Percentiles rank a stretch among this genome's conserved stretches.
phyloP scores from a whole-genome alignment of 1,139 yeast genomes.

The Candida pseudoviswanathii region DNA sequence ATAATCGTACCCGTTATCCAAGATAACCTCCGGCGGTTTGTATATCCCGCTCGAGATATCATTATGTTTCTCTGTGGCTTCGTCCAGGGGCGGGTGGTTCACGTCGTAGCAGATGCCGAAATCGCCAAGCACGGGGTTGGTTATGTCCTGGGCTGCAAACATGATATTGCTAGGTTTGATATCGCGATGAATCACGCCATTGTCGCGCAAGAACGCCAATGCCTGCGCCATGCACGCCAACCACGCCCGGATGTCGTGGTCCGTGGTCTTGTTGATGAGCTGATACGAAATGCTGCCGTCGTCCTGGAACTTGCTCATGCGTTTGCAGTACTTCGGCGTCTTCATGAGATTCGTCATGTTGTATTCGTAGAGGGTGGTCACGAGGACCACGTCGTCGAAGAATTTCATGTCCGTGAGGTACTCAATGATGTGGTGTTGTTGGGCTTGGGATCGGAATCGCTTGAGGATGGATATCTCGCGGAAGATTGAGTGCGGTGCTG shows the following conservation, averaged over 20 bases:
- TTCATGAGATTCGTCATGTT: slow-evolving; percentile 30
- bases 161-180: slow-evolving; percentile 80
- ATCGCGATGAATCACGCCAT: slow-evolving; percentile 83
- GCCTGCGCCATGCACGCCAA: slow-evolving; percentile 23
- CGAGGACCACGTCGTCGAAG: slow-evolving; percentile 38
- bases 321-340: slow-evolving; percentile 13
- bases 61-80: slow-evolving; percentile 53
- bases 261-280: slow-evolving; percentile 10
- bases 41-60: slow-evolving; percentile 80
- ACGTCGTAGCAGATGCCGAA: slow-evolving; percentile 70
- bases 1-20: slow-evolving; percentile 63
- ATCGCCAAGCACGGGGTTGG: slow-evolving; percentile 61
- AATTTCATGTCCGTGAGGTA: slow-evolving; percentile 25
- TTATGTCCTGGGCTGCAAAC: slow-evolving; percentile 34
- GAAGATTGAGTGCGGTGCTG: slow-evolving; percentile 42
- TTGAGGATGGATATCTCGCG: slow-evolving; percentile 34
- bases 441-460: slow-evolving; percentile 20
- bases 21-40: slow-evolving; percentile 82
- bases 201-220: slow-evolving; percentile 34
- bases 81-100: slow-evolving; percentile 31
- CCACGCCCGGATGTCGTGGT: slow-evolving; percentile 19
- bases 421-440: slow-evolving; percentile 21
- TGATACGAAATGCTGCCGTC: slow-evolving; percentile 1
- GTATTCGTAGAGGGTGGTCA: slow-evolving; percentile 33
- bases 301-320: slow-evolving; percentile 12